Percentiles rank a stretch among this genome's conserved stretches.
Evolutionary conservation across 768 basidiomycete genomes (phyloP).

Genomic region (Imleria badia): DNA sequence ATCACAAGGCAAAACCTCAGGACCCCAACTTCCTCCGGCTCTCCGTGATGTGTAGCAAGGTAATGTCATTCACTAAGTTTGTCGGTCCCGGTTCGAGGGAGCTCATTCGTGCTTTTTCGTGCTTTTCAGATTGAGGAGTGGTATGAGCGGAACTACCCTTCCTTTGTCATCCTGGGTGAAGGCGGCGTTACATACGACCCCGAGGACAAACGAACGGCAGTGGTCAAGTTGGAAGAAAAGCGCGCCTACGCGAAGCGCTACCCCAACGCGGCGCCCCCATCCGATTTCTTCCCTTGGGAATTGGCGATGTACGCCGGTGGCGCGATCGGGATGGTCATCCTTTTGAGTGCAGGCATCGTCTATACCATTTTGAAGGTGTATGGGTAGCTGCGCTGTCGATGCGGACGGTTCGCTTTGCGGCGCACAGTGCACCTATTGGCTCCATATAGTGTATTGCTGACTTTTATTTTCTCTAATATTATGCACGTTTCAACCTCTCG

Average conservation of each 20-base stretch:
- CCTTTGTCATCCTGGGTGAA: constrained; percentile 57
- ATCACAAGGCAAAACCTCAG: constrained; percentile 70
- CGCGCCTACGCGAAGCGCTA: constrained; percentile 34
- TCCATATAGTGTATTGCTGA: neutral
- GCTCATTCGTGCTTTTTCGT: constrained; percentile 13
- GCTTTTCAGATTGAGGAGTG: constrained; percentile 80
- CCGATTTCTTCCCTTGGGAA: constrained; percentile 29
- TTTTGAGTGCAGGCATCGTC: constrained; percentile 21
- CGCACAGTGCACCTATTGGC: neutral
- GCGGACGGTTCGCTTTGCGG: neutral
- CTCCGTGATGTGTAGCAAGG: constrained; percentile 82
- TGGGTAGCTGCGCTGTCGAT: constrained; percentile 3
- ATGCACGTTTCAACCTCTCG: neutral
- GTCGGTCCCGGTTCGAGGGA: neutral
- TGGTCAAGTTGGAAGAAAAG: constrained; percentile 47
- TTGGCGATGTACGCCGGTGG: constrained; percentile 30
- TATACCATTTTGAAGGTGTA: constrained; percentile 28
- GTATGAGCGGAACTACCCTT: constrained; percentile 92
- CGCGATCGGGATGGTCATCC: constrained; percentile 27
- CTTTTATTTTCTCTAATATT: neutral
- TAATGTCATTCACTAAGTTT: constrained; percentile 30
- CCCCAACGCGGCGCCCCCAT: constrained; percentile 5
- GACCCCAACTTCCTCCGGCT: constrained; percentile 88
- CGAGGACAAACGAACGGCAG: constrained; percentile 54
- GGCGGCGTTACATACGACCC: constrained; percentile 40